A percentile compares a stretch with the other conserved stretches of the same genome.
Evolutionary conservation across 2,329 filamentous ascomycete species (phyloP).

Genomic region (Talaromyces piceae): DNA sequence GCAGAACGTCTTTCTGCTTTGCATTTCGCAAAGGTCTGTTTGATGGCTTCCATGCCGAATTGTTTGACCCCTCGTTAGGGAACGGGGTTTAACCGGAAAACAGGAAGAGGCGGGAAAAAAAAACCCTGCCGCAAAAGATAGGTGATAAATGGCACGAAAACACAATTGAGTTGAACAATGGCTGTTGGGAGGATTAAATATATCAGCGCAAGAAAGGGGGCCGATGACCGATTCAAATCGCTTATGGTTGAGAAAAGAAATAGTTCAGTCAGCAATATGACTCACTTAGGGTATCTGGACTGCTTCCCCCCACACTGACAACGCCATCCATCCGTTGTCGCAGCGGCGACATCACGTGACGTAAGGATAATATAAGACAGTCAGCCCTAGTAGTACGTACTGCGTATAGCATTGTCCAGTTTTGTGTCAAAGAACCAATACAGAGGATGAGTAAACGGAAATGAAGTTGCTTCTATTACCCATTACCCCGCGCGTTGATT

Average conservation of each 20-base stretch:
- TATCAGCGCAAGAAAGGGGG: neutral
- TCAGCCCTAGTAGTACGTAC: neutral
- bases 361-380: neutral
- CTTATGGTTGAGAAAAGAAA: neutral
- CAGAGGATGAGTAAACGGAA: neutral
- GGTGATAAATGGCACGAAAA: neutral
- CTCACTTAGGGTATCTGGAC: neutral
- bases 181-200: neutral
- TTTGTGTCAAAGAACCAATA: neutral
- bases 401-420: neutral
- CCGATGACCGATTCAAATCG: neutral
- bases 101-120: neutral
- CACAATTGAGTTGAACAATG: neutral
- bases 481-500: neutral
- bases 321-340: neutral
- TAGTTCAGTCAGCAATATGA: neutral
- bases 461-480: neutral
- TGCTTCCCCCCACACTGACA: neutral
- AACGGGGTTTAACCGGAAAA: neutral
- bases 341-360: neutral
- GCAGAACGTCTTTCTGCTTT: conserved; percentile 60
- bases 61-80: neutral
- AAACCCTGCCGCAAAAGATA: neutral
- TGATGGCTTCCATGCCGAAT: conserved; percentile 45
- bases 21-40: conserved; percentile 50